Conservation (phyloP, 768 basidiomycete species). For the Lactarius akahatsu region DNA sequence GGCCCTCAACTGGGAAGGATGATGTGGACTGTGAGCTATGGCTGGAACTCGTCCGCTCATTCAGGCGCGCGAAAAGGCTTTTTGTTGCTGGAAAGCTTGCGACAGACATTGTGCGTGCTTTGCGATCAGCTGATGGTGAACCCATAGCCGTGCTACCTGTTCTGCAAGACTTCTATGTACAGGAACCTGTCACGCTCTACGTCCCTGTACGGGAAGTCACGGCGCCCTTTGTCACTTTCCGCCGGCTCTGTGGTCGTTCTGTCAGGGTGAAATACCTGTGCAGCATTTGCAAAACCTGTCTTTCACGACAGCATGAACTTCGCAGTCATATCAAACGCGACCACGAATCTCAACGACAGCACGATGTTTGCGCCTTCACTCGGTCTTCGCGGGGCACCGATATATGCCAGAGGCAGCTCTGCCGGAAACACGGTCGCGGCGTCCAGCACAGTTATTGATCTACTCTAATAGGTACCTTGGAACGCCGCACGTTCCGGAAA, state of each 20-base stretch:
- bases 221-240: not conserved
- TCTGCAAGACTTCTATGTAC: not conserved
- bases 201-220: not conserved
- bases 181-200: not conserved
- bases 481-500: too few relatives aligned
- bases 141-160: not conserved
- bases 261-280: too few relatives aligned
- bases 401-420: too few relatives aligned
- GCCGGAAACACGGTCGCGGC: too few relatives aligned
- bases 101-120: not conserved
- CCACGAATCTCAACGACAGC: too few relatives aligned
- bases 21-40: not conserved
- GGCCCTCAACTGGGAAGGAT: not conserved
- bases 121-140: not conserved
- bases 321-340: too few relatives aligned
- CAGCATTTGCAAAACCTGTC: too few relatives aligned
- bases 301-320: too few relatives aligned
- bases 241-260: not conserved
- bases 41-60: not conserved
- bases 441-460: too few relatives aligned
- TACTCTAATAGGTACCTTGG: too few relatives aligned
- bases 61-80: not conserved
- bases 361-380: too few relatives aligned
- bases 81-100: not conserved
- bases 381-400: too few relatives aligned